phyloP scores from a whole-genome alignment of 257 asterid species.

The Solanum gandarillasii region DNA sequence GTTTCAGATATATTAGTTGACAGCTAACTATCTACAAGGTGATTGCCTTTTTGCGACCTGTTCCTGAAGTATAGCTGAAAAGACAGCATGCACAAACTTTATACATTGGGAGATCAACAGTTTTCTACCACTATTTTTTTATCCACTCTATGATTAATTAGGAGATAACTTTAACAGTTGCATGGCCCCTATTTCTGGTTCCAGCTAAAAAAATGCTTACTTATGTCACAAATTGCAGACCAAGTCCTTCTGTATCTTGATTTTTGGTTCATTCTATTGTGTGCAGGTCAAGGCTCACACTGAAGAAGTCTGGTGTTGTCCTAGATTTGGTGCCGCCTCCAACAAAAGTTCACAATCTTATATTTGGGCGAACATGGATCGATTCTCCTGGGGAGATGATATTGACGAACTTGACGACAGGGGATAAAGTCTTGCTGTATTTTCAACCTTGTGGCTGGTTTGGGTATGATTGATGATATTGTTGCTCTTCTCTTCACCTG shows the following conservation, averaged over 20 bases:
- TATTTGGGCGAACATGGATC: slow-evolving; percentile 98
- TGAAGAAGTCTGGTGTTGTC: slow-evolving; percentile 66
- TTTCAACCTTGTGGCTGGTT: slow-evolving; percentile 99
- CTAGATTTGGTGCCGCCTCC: slow-evolving; percentile 97
- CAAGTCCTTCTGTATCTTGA: not conserved
- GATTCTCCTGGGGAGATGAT: slow-evolving; percentile 96
- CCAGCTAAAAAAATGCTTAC: not conserved
- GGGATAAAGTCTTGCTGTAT: slow-evolving; percentile 89
- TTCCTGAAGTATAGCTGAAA: not conserved
- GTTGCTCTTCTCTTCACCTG: not conserved
- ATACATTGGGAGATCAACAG: not conserved
- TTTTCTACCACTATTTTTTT: not conserved
- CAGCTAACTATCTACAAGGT: not conserved
- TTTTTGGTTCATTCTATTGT: not conserved
- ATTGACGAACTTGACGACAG: slow-evolving; percentile 84
- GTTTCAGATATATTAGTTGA: not conserved
- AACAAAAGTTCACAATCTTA: slow-evolving; percentile 83
- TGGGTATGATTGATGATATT: slow-evolving; percentile 46
- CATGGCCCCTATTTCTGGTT: not conserved
- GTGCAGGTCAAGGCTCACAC: slow-evolving; percentile 84
- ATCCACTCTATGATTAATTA: not conserved
- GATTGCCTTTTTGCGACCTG: not conserved
- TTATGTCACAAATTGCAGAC: not conserved
- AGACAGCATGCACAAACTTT: not conserved
- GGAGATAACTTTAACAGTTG: not conserved